Percentiles rank a stretch among this genome's conserved stretches.
Evolutionary conservation across 306 rosid genomes (phyloP).

Genomic region (Vigna trinervia): DNA sequence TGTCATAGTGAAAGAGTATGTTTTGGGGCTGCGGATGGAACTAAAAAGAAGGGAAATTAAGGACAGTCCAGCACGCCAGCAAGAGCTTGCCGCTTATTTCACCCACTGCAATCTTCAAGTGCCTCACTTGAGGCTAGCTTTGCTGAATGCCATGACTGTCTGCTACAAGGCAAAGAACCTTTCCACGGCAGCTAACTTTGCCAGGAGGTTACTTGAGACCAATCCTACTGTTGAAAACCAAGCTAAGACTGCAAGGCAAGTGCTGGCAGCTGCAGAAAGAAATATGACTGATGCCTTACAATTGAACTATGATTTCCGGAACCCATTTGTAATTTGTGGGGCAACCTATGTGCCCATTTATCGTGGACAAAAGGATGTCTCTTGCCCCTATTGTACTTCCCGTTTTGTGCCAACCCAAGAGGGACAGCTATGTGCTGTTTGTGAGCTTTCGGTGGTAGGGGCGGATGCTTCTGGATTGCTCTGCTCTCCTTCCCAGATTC

Average conservation of each 20-base stretch:
- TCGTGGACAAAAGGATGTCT: conserved; percentile 85
- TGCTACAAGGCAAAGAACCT: conserved; percentile 88
- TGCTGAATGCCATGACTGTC: conserved; percentile 72
- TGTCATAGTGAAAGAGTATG: conserved; percentile 83
- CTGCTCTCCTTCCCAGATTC: conserved; percentile 84
- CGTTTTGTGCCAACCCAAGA: conserved; percentile 87
- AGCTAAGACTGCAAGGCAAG: conserved; percentile 87
- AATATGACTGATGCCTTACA: conserved; percentile 74
- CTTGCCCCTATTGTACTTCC: conserved; percentile 88
- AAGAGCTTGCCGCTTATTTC: conserved; percentile 96
- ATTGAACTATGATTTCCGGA: conserved; percentile 87
- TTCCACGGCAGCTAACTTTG: conserved; percentile 83
- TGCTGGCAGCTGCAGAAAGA: conserved; percentile 89
- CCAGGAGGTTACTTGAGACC: conserved; percentile 86
- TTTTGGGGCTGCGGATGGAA: conserved; percentile 81
- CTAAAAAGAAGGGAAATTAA: conserved; percentile 77
- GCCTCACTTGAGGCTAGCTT: conserved; percentile 91
- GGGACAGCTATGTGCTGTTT: conserved; percentile 79
- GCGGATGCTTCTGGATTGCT: conserved; percentile 93
- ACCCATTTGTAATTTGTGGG: conserved; percentile 92
- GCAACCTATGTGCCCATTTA: conserved; percentile 89
- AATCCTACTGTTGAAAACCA: conserved; percentile 83
- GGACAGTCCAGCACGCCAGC: conserved; percentile 76
- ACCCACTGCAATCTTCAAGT: conserved; percentile 93
- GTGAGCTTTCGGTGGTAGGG: conserved; percentile 86